Conservation (phyloP, 2,329 filamentous ascomycete genomes). For the Trichoderma sp. region DNA sequence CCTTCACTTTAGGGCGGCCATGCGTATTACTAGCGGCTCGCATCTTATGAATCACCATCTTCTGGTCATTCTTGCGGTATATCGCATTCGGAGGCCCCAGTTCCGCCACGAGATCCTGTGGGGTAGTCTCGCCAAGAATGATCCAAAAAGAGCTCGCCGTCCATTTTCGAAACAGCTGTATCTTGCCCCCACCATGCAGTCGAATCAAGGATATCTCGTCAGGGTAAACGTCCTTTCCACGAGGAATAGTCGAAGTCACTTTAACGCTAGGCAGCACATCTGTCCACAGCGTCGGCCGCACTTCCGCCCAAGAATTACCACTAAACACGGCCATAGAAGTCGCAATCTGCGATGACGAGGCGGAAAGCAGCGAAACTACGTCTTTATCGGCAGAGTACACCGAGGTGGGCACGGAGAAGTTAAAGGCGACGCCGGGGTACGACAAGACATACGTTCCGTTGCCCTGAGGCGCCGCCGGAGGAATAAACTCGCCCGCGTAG, state of each 20-base stretch:
- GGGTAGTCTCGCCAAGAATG: conserved; percentile 77
- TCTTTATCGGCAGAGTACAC: conserved; percentile 75
- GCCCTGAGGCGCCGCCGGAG: conserved; percentile 51
- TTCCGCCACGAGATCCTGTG: conserved; percentile 86
- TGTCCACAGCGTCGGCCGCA: conserved; percentile 72
- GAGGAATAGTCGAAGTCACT: conserved; percentile 63
- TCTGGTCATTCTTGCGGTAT: conserved; percentile 85
- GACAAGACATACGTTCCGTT: conserved; percentile 83
- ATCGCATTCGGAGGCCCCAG: conserved; percentile 92
- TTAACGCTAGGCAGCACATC: conserved; percentile 71
- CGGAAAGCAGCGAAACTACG: conserved; percentile 81
- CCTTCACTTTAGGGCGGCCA: conserved; percentile 42
- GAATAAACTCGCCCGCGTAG: conserved; percentile 88
- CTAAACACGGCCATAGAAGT: conserved; percentile 87
- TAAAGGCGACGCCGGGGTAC: conserved; percentile 92
- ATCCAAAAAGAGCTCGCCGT: conserved; percentile 67
- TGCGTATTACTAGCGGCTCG: conserved; percentile 52
- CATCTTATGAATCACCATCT: conserved; percentile 79
- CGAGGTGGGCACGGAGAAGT: conserved; percentile 72
- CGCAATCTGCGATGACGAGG: conserved; percentile 70
- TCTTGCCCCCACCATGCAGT: conserved; percentile 71
- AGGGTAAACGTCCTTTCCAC: conserved; percentile 74
- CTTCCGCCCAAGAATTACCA: conserved; percentile 86
- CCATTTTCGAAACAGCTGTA: conserved; percentile 74
- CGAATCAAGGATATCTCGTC: conserved; percentile 82